Evolutionary conservation across 768 basidiomycete genomes (phyloP), one percentile per base, ranked within the genome.

Genomic region (Termitomyces sp.): DNA sequence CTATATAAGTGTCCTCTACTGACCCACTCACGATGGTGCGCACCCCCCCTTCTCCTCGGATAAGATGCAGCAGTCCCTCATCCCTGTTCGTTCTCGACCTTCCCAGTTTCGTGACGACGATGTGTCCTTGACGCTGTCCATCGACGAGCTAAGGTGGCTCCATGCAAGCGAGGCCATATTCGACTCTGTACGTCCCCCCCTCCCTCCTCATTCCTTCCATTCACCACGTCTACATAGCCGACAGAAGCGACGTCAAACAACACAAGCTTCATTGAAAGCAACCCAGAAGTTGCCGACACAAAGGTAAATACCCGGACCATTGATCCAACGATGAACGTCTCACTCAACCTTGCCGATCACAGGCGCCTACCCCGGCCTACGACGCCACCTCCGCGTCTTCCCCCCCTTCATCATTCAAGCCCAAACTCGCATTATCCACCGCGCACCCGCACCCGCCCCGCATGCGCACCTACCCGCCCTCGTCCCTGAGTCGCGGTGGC

Each of bases 121-220:
- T 51, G 54, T 63, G 45, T 68, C 72, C 50, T 61, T 60, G 38
- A 63, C 69, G 50, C 66, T 76, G 54, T 73, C 74, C 52, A 67
- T 71, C 53, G 80, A 80, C 57, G 80, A 80, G 64, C 67, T 79
- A 49, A 68, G 75, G 22, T 81, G 80, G 80, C 69, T 81, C 18
- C 71, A 75, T 45, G 78, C 77, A 25, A 76, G 72, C 39, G 63
- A 65, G 45, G 56, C 54, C 20, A 58, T 55, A 5, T 29, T 57
- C 15, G 56, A 60, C 22, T 54, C 60, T 32, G 60, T 56, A 54
- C 35, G 54, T 48, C 2, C 18, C 31, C 29, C 18, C 13, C 22
- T 10, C 18, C 16, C 25, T 16, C 0, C n/a, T n/a, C 25, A 20
- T 33, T n/a, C 9, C 36, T 12, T 41, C n/a, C 23, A 43, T 50